These are phyloP conservation scores for Colletotrichum chlorophyti DNA, from an alignment of 2,329 filamentous ascomycete species.

Conservation along the genomic window DNA sequence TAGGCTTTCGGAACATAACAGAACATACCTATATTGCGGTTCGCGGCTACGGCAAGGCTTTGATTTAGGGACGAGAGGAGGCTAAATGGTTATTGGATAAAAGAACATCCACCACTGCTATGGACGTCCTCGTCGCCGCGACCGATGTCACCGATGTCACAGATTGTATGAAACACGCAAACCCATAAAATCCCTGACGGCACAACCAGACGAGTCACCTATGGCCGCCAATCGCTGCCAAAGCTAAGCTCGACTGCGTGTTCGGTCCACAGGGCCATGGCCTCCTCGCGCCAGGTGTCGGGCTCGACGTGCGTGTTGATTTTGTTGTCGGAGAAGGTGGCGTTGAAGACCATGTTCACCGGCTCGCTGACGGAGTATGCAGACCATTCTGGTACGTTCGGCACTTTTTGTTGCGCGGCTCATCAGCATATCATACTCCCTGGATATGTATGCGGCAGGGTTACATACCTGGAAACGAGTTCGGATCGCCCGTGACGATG, in stretches of 20 bases:
- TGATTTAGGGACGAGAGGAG: too few species aligned
- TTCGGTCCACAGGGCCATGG: constrained; percentile 8
- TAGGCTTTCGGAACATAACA: too few species aligned
- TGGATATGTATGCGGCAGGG: too few species aligned
- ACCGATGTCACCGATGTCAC: too few species aligned
- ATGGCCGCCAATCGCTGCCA: constrained; percentile 2
- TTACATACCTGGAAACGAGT: constrained; percentile 20
- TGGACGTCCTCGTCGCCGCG: too few species aligned
- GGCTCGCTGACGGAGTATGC: constrained; percentile 25
- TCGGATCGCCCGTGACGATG: constrained; percentile 28
- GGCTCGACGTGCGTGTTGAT: constrained; percentile 29
- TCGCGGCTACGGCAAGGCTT: too few species aligned
- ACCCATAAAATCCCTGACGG: too few species aligned
- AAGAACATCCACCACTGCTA: too few species aligned
- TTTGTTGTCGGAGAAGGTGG: constrained; percentile 24
- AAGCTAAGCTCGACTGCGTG: constrained; percentile 3
- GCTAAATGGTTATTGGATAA: too few species aligned
- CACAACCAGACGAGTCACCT: too few species aligned
- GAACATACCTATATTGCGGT: too few species aligned
- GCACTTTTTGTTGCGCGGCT: not conserved
- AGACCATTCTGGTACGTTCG: constrained; percentile 27
- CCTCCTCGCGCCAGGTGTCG: constrained; percentile 26
- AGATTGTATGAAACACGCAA: too few species aligned
- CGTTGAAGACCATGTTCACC: constrained; percentile 30
- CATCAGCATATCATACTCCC: not conserved